phyloP scores from a whole-genome alignment of 1,284 basidiomycete species.

The Puccinia hordei region DNA sequence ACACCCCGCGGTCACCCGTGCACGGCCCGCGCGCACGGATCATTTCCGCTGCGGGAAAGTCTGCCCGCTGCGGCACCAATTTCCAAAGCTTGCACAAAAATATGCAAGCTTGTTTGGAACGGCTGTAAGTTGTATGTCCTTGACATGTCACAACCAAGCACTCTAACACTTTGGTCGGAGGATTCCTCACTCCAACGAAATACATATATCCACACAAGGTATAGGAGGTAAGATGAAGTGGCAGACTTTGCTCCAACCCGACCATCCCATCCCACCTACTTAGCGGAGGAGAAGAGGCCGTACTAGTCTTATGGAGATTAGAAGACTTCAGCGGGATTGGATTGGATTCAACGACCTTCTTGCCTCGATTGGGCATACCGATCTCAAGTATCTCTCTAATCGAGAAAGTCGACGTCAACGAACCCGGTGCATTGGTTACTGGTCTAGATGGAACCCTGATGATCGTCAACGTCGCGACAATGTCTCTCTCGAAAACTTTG shows the following conservation, averaged over 20 bases:
- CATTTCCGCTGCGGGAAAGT: too few relatives aligned
- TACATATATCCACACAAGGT: too few relatives aligned
- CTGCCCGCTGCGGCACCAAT: too few relatives aligned
- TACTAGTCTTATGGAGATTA: constrained; percentile 92
- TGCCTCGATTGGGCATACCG: constrained; percentile 87
- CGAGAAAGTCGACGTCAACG: constrained; percentile 67
- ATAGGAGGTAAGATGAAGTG: constrained; percentile 29
- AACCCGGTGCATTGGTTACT: constrained; percentile 84
- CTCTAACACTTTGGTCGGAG: too few relatives aligned
- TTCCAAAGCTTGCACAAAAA: too few relatives aligned
- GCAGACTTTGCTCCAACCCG: constrained; percentile 32
- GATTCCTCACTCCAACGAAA: too few relatives aligned
- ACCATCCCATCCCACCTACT: constrained; percentile 71
- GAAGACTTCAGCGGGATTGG: constrained; percentile 61
- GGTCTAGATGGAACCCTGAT: constrained; percentile 79
- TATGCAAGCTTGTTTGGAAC: too few relatives aligned
- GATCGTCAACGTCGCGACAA: constrained; percentile 73
- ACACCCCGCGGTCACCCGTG: too few relatives aligned
- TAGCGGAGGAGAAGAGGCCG: constrained; percentile 93
- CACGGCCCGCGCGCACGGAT: too few relatives aligned
- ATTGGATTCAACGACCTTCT: constrained; percentile 80
- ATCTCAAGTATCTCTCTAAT: constrained; percentile 67
- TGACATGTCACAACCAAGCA: too few relatives aligned
- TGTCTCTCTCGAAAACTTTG: constrained; percentile 70
- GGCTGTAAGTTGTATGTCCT: too few relatives aligned